phyloP scores from a whole-genome alignment of 2,329 filamentous ascomycete species.

The Dactylellina haptotyla region DNA sequence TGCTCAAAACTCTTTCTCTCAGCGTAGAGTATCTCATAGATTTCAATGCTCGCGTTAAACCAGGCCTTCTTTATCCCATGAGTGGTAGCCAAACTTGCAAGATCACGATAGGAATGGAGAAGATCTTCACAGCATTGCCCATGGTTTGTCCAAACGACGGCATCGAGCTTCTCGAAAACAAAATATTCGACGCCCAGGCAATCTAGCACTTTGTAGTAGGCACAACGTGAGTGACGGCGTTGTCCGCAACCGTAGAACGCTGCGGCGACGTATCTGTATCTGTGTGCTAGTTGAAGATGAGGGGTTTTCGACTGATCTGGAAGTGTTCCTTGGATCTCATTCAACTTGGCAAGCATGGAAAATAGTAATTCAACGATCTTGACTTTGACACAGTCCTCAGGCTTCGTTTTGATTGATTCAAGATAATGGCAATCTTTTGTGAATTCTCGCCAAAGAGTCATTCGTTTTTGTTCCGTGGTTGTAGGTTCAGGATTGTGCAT shows the following conservation, averaged over 20 bases:
- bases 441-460: constrained; percentile 29
- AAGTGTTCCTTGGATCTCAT: constrained; percentile 2
- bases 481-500: neutral
- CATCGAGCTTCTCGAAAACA: constrained; percentile 18
- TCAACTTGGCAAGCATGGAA: constrained; percentile 8
- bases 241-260: constrained; percentile 31
- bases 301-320: constrained; percentile 18
- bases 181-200: constrained; percentile 31
- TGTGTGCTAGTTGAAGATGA: constrained; percentile 37
- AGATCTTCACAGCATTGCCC: constrained; percentile 43
- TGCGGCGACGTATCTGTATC: constrained; percentile 34
- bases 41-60: constrained; percentile 19
- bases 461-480: neutral
- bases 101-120: constrained; percentile 33
- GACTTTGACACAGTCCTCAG: constrained; percentile 33
- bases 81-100: constrained; percentile 12
- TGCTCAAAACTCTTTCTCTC: constrained; percentile 16
- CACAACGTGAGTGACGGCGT: constrained; percentile 39
- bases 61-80: constrained; percentile 33
- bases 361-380: constrained; percentile 14
- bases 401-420: constrained; percentile 11
- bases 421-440: constrained; percentile 12
- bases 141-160: constrained; percentile 15
- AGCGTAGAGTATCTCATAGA: constrained; percentile 40
- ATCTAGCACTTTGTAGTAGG: constrained; percentile 47